Conservation (phyloP, 345 rosid species). For the Microthlaspi erraticum region DNA sequence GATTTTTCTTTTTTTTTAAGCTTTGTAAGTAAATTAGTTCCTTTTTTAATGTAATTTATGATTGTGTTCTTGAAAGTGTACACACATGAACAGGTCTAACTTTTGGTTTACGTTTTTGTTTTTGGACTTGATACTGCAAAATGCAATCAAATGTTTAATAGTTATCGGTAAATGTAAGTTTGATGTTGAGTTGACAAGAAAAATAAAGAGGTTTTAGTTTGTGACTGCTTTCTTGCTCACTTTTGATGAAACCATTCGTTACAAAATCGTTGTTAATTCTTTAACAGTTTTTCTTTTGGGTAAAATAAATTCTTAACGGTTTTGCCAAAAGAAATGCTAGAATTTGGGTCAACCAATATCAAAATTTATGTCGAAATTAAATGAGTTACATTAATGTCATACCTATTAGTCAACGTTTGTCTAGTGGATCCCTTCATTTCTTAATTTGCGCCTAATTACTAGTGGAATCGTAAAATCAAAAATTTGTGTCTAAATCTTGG, state of each 20-base stretch:
- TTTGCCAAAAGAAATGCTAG: too few species aligned
- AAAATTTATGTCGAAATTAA: neutral
- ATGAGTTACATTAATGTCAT: neutral
- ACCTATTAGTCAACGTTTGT: neutral
- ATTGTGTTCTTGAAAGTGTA: slow-evolving; percentile 17
- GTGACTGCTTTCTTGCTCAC: neutral
- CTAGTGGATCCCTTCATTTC: neutral
- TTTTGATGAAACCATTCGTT: neutral
- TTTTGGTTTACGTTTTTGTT: neutral
- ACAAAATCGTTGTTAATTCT: neutral
- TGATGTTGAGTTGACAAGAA: neutral
- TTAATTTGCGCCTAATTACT: neutral
- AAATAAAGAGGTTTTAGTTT: neutral
- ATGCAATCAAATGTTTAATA: neutral
- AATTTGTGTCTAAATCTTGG: neutral
- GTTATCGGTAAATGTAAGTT: slow-evolving; percentile 1
- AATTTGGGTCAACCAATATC: neutral
- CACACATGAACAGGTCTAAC: slow-evolving; percentile 15
- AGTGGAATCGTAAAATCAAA: neutral
- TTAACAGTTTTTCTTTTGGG: neutral
- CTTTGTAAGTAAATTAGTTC: slow-evolving; percentile 23
- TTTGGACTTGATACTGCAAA: slow-evolving; percentile 16
- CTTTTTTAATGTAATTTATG: slow-evolving; percentile 33
- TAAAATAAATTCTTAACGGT: too few species aligned
- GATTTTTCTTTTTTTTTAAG: slow-evolving; percentile 17